A percentile compares a stretch with the other conserved stretches of the same genome.
Conservation (phyloP, 305 asterid genomes). For the Rubia balearica region DNA sequence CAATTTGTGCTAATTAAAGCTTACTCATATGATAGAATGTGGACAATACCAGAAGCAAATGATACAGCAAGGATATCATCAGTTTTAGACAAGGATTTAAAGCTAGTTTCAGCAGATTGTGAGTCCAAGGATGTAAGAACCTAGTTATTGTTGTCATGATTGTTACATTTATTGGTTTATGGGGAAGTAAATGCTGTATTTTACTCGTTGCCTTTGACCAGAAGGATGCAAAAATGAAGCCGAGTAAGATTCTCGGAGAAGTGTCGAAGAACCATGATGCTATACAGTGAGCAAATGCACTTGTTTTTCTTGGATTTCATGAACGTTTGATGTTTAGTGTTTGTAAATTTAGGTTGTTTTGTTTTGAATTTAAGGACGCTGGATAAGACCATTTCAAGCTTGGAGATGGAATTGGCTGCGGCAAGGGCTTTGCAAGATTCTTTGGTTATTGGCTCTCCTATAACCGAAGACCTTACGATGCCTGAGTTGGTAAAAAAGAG, state of each 20-base stretch:
- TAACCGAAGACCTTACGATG: constrained; percentile 55
- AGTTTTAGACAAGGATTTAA: constrained; percentile 37
- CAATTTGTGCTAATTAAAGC: constrained; percentile 14
- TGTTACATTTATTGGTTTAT: background rate
- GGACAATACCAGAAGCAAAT: constrained; percentile 70
- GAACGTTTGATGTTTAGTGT: constrained; percentile 6
- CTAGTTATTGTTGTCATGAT: background rate
- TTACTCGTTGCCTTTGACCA: constrained; percentile 15
- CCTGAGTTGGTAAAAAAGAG: constrained; percentile 55
- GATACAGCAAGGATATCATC: constrained; percentile 36
- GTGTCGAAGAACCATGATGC: constrained; percentile 49
- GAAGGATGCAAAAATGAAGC: constrained; percentile 37
- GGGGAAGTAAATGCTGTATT: constrained; percentile 14
- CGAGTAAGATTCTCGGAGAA: constrained; percentile 39
- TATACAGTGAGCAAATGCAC: constrained; percentile 48
- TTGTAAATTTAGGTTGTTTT: constrained; percentile 12
- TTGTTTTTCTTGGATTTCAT: constrained; percentile 8
- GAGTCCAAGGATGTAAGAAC: constrained; percentile 48
- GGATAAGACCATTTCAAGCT: constrained; percentile 66
- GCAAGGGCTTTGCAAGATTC: constrained; percentile 84
- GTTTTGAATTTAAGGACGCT: constrained; percentile 39
- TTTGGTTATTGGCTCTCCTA: constrained; percentile 60
- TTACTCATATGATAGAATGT: constrained; percentile 49
- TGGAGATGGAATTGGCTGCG: constrained; percentile 80
- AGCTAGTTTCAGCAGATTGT: constrained; percentile 57